Evolutionary conservation across 768 basidiomycete species (phyloP), one percentile per base, ranked within the genome.

Genomic region (Termitomyces sp.): DNA sequence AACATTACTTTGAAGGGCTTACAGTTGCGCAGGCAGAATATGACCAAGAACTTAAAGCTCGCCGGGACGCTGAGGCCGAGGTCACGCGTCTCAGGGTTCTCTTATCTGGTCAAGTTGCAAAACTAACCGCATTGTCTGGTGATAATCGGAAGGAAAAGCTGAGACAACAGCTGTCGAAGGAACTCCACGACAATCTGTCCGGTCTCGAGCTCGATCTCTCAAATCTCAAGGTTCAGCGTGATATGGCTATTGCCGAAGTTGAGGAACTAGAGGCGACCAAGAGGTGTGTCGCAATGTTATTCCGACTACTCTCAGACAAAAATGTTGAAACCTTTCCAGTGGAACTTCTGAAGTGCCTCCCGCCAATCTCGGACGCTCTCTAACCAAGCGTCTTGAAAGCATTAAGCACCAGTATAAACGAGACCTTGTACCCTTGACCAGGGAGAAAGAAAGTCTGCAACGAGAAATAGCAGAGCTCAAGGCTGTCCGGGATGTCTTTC

Each of bases 11-110:
- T 52, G 89, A 94, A 58, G 97, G 97, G 39, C 75, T 99, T 39
- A 87, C 86, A 0, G 94, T 95, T 23, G 94, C 96, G 2, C 91
- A 94, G 62, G 87, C 88, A 40, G 97, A 98, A 66, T 98, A 96
- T 66, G 95, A 98, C 65, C 84, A 84, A 49, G 97, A 98, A 69
- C 78, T 94, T 33, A 86, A 89, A 54, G 84, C 87, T 20, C 83
- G 96, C 18, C 84, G 91, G 16, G 94, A 98, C 59, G 89, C 91
- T 1, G 94, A 98, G 71, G 87, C 91, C 0, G 94, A 98, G 72
- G 90, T 98, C 54, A 88, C 88, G 22, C 82, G 90, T 39, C 74
- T 99, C 23, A 76, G 91, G 40, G 85, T 93, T 29, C 78, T 95
- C 48, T 76, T 98, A 20, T 90, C 94, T 53, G 92, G 93, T 5